Percentiles rank a stretch among this genome's conserved stretches.
These are phyloP conservation scores for Cordyceps farinosa DNA, from an alignment of 2,329 filamentous ascomycete genomes.

Conservation along the genomic window DNA sequence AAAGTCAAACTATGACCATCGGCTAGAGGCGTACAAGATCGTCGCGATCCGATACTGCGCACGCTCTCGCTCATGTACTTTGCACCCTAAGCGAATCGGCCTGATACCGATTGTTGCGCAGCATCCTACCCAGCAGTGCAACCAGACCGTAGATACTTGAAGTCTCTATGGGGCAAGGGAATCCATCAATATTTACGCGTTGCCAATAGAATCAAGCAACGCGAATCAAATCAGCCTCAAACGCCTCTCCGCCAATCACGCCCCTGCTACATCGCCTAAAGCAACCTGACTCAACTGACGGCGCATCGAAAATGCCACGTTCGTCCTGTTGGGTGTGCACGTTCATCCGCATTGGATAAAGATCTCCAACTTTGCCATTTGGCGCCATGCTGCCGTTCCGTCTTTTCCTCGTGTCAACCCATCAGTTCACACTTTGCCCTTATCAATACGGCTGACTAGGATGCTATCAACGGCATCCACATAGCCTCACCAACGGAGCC, in stretches of 20 bases:
- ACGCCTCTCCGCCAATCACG: neutral
- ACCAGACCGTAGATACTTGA: too few relatives aligned
- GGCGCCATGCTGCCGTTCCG: neutral
- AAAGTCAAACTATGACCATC: constrained; percentile 3
- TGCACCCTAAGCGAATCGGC: neutral
- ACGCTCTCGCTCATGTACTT: neutral
- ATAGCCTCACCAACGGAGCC: constrained; percentile 15
- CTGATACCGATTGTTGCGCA: neutral
- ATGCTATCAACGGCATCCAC: constrained; percentile 17
- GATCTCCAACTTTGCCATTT: constrained; percentile 3
- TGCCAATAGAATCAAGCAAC: neutral
- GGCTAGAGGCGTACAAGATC: constrained; percentile 1
- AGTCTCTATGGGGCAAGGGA: neutral
- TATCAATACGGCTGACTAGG: constrained; percentile 14
- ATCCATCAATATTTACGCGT: too few relatives aligned
- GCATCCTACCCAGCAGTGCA: neutral
- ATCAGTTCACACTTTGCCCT: neutral
- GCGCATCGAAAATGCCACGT: neutral
- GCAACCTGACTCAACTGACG: neutral
- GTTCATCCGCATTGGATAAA: constrained; percentile 6
- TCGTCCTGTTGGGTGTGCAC: neutral
- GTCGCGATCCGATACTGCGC: neutral
- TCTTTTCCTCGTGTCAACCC: constrained; percentile 12
- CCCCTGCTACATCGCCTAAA: neutral
- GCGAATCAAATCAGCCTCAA: neutral